Evolutionary conservation across 2,329 filamentous ascomycete genomes (phyloP).

Genomic region (Cryphonectria japonica): DNA sequence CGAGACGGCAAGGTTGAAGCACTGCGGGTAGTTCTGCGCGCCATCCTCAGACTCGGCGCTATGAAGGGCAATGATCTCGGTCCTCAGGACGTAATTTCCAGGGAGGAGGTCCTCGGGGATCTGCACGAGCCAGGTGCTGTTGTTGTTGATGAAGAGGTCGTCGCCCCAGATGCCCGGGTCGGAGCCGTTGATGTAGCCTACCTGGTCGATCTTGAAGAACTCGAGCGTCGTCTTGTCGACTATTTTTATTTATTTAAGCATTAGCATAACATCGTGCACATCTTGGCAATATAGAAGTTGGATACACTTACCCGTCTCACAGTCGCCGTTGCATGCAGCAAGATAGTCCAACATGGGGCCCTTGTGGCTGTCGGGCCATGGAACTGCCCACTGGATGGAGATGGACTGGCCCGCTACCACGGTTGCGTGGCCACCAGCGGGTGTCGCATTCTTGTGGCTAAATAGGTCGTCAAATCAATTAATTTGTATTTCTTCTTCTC

Average conservation of each 20-base stretch:
- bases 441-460: slow-evolving; percentile 38
- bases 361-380: slow-evolving; percentile 30
- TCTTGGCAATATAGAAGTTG: too few relatives aligned
- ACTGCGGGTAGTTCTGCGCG: slow-evolving; percentile 53
- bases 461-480: not conserved
- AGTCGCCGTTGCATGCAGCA: slow-evolving; percentile 41
- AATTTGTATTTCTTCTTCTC: not conserved
- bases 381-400: slow-evolving; percentile 26
- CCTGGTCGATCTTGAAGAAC: slow-evolving; percentile 43
- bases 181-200: slow-evolving; percentile 34
- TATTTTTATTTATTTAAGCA: too few relatives aligned
- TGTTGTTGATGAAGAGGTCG: slow-evolving; percentile 48
- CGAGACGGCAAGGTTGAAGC: slow-evolving; percentile 56
- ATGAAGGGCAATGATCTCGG: slow-evolving; percentile 53
- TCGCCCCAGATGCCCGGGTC: slow-evolving; percentile 41
- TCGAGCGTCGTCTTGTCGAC: slow-evolving; percentile 41
- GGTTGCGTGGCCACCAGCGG: slow-evolving; percentile 36
- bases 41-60: slow-evolving; percentile 42
- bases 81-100: slow-evolving; percentile 51
- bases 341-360: slow-evolving; percentile 43
- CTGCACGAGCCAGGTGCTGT: slow-evolving; percentile 49
- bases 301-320: slow-evolving; percentile 32
- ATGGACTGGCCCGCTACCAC: slow-evolving; percentile 39
- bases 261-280: too few relatives aligned
- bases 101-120: slow-evolving; percentile 45